These are phyloP conservation scores for Apiosordaria backusii DNA, from an alignment of 495 filamentous ascomycete species.

Conservation along the genomic window DNA sequence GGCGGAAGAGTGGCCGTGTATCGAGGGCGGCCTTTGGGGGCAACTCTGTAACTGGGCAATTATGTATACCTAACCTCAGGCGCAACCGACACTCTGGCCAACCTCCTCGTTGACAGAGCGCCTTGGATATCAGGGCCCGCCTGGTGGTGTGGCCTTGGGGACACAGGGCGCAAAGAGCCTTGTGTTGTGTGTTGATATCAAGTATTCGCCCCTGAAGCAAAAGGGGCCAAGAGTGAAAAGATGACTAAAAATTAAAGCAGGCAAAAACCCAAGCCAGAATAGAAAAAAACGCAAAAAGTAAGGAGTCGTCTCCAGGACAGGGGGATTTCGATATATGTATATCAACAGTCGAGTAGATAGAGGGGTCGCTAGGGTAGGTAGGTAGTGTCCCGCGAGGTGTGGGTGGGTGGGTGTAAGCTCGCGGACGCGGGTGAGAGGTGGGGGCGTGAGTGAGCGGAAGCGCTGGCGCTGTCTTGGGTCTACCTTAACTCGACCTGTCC, in stretches of 20 bases:
- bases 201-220: background rate
- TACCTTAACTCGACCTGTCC: slow-evolving; percentile 11
- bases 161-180: background rate
- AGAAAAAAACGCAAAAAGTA: slow-evolving; percentile 16
- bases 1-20: slow-evolving; percentile 8
- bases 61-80: slow-evolving; percentile 11
- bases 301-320: slow-evolving; percentile 29
- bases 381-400: slow-evolving; percentile 24
- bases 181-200: slow-evolving; percentile 1
- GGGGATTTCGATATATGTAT: slow-evolving; percentile 13
- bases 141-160: background rate
- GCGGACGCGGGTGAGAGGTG: slow-evolving; percentile 15
- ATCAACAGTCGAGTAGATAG: slow-evolving; percentile 21
- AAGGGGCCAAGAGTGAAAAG: background rate
- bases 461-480: slow-evolving; percentile 20
- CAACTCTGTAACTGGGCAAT: background rate
- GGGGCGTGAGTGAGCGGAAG: slow-evolving; percentile 15
- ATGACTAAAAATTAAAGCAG: background rate
- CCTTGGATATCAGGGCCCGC: background rate
- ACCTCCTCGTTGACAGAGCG: background rate
- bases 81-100: slow-evolving; percentile 1
- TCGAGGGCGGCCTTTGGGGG: background rate
- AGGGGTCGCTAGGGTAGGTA: slow-evolving; percentile 17
- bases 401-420: slow-evolving; percentile 20
- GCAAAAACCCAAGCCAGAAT: slow-evolving; percentile 11